Percentiles rank a stretch among this genome's conserved stretches.
These are phyloP conservation scores for Micromonas commoda DNA, from an alignment of 139 green algal genomes.

Conservation along the genomic window DNA sequence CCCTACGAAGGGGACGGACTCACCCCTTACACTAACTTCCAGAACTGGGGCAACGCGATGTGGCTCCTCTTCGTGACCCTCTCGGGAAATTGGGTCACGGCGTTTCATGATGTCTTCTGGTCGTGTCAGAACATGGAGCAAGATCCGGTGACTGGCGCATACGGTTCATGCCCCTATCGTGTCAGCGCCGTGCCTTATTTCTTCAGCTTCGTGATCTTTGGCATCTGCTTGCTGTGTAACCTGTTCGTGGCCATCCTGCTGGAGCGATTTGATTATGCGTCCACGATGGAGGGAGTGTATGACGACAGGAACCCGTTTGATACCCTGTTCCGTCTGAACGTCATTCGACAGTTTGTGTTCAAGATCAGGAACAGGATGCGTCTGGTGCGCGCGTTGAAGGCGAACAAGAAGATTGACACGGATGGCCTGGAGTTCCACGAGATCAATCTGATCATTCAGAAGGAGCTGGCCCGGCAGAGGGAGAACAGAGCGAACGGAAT, in stretches of 20 bases:
- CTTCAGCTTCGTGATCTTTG: constrained; percentile 4
- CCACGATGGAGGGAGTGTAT: not conserved
- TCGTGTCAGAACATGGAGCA: not conserved
- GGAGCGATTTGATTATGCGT: not conserved
- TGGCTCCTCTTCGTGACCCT: not conserved
- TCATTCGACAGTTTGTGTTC: not conserved
- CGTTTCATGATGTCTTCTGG: not conserved
- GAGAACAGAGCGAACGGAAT: no score
- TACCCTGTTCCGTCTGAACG: not conserved
- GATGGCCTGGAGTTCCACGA: not conserved
- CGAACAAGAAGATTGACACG: not conserved
- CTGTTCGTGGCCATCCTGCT: constrained; percentile 15
- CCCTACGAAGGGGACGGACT: not conserved
- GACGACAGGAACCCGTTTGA: not conserved
- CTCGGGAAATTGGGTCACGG: not conserved
- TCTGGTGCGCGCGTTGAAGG: not conserved
- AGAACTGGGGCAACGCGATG: not conserved
- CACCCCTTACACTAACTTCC: not conserved
- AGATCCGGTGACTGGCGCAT: not conserved
- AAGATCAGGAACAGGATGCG: not conserved
- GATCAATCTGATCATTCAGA: no score
- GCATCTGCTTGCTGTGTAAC: constrained; percentile 4
- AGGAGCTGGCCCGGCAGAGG: no score
- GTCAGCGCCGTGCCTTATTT: not conserved
- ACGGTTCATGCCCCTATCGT: not conserved